phyloP scores from a whole-genome alignment of 2,329 filamentous ascomycete species.

The Fusarium sterilihyphosum region DNA sequence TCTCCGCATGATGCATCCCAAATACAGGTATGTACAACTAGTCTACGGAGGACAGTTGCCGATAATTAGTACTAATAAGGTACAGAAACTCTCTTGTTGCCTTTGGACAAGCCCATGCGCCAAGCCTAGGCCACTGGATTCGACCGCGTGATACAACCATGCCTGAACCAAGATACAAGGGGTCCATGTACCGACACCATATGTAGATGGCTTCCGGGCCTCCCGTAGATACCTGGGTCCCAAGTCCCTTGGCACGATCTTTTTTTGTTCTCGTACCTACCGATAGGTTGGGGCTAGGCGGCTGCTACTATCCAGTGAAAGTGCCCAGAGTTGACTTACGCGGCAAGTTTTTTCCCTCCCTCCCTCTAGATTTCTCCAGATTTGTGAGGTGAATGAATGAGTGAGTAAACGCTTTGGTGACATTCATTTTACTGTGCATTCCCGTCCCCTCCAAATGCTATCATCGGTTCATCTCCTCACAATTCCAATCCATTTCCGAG shows the following conservation, averaged over 20 bases:
- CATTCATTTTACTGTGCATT: not conserved
- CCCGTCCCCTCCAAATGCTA: not conserved
- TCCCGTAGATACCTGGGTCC: not conserved
- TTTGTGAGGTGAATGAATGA: not conserved
- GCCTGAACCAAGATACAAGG: not conserved
- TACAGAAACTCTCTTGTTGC: not conserved
- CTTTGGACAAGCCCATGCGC: constrained; percentile 15
- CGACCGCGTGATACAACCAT: constrained; percentile 18
- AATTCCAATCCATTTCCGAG: constrained; percentile 11
- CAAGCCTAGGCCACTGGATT: constrained; percentile 22
- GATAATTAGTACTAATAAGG: not conserved
- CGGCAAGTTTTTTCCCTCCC: not conserved
- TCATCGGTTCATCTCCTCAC: constrained; percentile 17
- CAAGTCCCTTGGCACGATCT: constrained; percentile 6
- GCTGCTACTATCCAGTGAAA: constrained; percentile 20
- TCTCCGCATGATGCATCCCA: constrained; percentile 1
- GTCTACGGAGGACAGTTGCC: not conserved
- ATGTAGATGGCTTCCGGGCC: not conserved
- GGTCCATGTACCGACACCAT: not conserved
- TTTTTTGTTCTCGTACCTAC: constrained; percentile 13
- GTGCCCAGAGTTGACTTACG: constrained; percentile 12
- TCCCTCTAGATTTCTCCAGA: not conserved
- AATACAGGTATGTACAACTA: not conserved
- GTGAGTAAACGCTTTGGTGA: not conserved
- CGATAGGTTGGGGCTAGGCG: constrained; percentile 14